Evolutionary conservation across 169 alveolate species (phyloP), one percentile per base, ranked within the genome.

Genomic region (Plasmodium falciparum): DNA sequence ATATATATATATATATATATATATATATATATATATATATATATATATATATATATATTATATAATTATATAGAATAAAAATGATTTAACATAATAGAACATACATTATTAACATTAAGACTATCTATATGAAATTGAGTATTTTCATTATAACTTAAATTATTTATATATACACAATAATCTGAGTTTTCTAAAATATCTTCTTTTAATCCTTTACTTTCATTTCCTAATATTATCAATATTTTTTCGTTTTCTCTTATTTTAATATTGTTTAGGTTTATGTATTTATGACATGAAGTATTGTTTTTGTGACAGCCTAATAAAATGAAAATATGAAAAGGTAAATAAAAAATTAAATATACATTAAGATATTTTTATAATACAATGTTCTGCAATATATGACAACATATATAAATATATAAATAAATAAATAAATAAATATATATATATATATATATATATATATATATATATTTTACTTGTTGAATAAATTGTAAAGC

Each of bases 101-200:
- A 76, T 12, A 56, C 89, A 76, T 76, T 76, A 20, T 65, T 76
- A 11, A 76, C 89, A 56, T 76, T 76, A 56, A 76, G 89, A 50
- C 89, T 76, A 24, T 76, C 70, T 49, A 76, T 4, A 56, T 20
- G 63, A 20, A 76, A 45, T 45, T 63, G 12, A n/a, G 2, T 43
- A 65, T 65, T 63, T 63, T 15, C 24, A n/a, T 8, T 76, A 13
- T 52, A 49, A 43, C 17, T 12, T 17, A 45, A 15, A 58, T 58
- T 70, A 49, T 65, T 76, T 76, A 76, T 76, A 58, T 76, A 76
- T 22, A 76, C 66, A 12, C 76, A 63, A 24, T 12, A 26, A 17
- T 76, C 89, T 13, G 89, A 76, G 2, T 56, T 62, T 8, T 76
- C 54, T 13, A 76, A 20, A 0, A 76, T 76, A 5, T 76, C 76